Percentiles rank a stretch among this genome's conserved stretches.
These are phyloP conservation scores for Candida pseudofarinosa DNA, from an alignment of 805 yeast species.

Conservation along the genomic window DNA sequence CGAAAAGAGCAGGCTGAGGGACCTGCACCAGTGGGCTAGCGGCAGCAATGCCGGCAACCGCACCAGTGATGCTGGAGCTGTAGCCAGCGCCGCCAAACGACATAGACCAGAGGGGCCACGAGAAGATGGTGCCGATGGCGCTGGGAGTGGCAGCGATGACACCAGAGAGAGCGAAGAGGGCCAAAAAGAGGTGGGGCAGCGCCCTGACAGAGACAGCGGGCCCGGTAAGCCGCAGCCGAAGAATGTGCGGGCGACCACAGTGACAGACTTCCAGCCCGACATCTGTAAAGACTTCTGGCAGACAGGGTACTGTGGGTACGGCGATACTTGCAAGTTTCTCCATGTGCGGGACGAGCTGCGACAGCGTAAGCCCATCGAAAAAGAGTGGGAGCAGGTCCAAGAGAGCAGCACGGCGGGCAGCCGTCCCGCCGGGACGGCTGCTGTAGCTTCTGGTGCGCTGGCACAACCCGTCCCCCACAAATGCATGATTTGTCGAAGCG, in stretches of 20 bases:
- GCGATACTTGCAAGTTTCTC: conserved; percentile 92
- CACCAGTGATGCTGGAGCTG: not conserved
- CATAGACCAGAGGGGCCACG: not conserved
- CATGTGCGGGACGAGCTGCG: conserved; percentile 86
- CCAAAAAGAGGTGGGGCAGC: conserved; percentile 1
- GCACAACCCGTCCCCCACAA: conserved; percentile 48
- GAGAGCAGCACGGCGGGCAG: conserved; percentile 3
- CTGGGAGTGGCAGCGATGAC: not conserved
- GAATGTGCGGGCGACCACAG: conserved; percentile 58
- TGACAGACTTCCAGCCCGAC: conserved; percentile 87
- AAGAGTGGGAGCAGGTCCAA: conserved; percentile 62
- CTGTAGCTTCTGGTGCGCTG: too few species aligned
- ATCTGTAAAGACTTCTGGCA: conserved; percentile 88
- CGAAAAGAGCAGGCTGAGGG: not conserved
- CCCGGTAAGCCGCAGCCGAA: conserved; percentile 27
- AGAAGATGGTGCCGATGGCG: not conserved
- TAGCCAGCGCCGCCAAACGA: not conserved
- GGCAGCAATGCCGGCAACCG: not conserved
- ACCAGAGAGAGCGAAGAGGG: conserved; percentile 1
- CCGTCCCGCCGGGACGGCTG: too few species aligned
- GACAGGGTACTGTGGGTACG: conserved; percentile 95
- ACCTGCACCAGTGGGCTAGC: not conserved
- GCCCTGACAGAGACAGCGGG: conserved; percentile 4
- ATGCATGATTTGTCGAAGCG: conserved; percentile 57
- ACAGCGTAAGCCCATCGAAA: conserved; percentile 59